Evolutionary conservation across 352 stramenopile species (phyloP), one percentile per base, ranked within the genome.

Genomic region (Phytophthora fragariae): DNA sequence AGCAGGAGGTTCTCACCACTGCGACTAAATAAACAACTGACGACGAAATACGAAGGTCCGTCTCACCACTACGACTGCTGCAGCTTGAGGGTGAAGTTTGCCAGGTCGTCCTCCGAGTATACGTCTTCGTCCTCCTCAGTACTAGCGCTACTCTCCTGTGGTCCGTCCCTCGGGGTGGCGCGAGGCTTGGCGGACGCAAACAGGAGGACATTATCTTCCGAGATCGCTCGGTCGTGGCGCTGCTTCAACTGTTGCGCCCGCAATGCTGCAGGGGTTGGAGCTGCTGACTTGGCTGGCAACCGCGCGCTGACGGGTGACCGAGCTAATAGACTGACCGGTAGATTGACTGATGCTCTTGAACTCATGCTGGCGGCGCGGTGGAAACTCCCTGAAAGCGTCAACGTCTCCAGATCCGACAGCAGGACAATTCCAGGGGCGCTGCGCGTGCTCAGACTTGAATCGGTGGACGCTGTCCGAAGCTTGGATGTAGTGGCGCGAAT

Each of bases 51-150:
- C 44, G 50, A 63, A 61, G 49, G 41, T 33, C 46, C 35, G 37
- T 10, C n/a, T 52, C 29, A 58, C 55, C 62, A 17, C 11, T 33
- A 21, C 49, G 50, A 17, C 35, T 69, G 73, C 27, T 67, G 53
- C 19, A 94, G 67, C 73, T 89, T 79, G 53, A 94, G 83, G 21
- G 79, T 94, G 66, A 94, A 94, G 69, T 92, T 91, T 47, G 83
- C 87, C 59, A 94, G 71, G 58, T 93, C 87, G 66, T 93, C 84
- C 50, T 86, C 80, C 24, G 75, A 69, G 75, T 86, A 86, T 33
- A 79, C 67, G 14, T 91, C 80, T 27, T 81, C 80, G 12, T 84
- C 81, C 54, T 81, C 76, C 31, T 77, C 76, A 3, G 71, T 79
- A 62, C 72, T 77, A 70, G 55, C 70, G 29, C 69, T 83, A 49